Evolutionary conservation across 495 filamentous ascomycete genomes (phyloP).

Genomic region (Talaromyces liani): DNA sequence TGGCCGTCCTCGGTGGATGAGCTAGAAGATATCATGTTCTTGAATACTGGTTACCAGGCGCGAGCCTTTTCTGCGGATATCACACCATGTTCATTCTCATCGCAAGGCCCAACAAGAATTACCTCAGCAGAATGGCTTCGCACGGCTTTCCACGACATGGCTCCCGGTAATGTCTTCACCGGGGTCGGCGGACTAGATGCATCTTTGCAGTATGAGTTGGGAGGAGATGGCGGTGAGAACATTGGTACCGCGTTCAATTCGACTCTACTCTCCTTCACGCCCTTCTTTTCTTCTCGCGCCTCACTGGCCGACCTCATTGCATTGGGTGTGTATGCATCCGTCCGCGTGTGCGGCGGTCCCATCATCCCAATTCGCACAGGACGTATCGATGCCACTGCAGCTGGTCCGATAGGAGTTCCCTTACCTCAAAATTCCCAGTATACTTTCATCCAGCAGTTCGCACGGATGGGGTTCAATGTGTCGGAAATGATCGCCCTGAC

Average conservation of each 20-base stretch:
- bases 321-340: constrained; percentile 48
- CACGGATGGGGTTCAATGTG: constrained; percentile 47
- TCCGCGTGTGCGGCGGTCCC: constrained; percentile 52
- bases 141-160: constrained; percentile 57
- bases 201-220: constrained; percentile 51
- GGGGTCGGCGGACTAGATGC: constrained; percentile 51
- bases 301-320: constrained; percentile 52
- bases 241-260: constrained; percentile 50
- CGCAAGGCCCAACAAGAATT: constrained; percentile 44
- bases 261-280: constrained; percentile 45
- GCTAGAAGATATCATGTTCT: constrained; percentile 56
- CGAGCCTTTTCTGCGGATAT: constrained; percentile 48
- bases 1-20: constrained; percentile 55
- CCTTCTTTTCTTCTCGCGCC: constrained; percentile 42
- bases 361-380: constrained; percentile 46
- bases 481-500: constrained; percentile 53
- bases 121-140: constrained; percentile 57
- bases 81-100: constrained; percentile 49
- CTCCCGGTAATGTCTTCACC: constrained; percentile 41
- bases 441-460: constrained; percentile 47
- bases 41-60: constrained; percentile 44
- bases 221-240: constrained; percentile 34
- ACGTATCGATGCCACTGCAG: constrained; percentile 44
- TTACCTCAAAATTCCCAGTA: constrained; percentile 47
- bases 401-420: constrained; percentile 46